Evolutionary conservation across 164 flowering plant genomes (phyloP).

Genomic region (Chimonanthus salicifolius): DNA sequence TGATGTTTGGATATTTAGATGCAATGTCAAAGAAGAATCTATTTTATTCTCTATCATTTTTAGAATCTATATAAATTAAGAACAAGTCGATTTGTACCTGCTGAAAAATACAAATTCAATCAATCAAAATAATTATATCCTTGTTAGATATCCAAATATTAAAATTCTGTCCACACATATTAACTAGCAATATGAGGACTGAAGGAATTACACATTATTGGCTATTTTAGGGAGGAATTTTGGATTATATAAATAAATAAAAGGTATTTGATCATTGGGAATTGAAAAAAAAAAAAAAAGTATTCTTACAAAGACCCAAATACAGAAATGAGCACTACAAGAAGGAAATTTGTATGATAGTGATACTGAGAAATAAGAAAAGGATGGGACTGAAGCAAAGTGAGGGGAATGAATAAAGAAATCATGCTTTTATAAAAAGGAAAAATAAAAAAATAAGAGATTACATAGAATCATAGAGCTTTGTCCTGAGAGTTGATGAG

Average conservation of each 20-base stretch:
- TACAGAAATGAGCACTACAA: constrained; percentile 4
- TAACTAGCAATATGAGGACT: not conserved
- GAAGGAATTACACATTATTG: not conserved
- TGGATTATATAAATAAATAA: too few species aligned
- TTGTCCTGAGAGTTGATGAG: constrained; percentile 27
- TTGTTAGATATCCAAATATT: too few species aligned
- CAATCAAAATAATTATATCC: not conserved
- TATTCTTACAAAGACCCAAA: not conserved
- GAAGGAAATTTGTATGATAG: constrained; percentile 31
- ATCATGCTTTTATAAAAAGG: constrained; percentile 16
- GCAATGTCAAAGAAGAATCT: too few species aligned
- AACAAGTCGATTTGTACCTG: too few species aligned
- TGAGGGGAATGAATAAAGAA: constrained; percentile 17
- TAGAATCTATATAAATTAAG: too few species aligned
- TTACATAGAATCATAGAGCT: not conserved
- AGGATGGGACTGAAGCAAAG: constrained; percentile 11
- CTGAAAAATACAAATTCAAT: too few species aligned
- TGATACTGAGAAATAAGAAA: constrained; percentile 20
- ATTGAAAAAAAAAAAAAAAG: not conserved
- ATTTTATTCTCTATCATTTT: too few species aligned
- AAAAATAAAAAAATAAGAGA: constrained; percentile 6
- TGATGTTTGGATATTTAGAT: too few species aligned
- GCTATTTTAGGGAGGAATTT: not conserved
- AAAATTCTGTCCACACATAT: not conserved
- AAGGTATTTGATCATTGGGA: not conserved